phyloP scores from a whole-genome alignment of 2,329 filamentous ascomycete species.

The Septoria petroselini region DNA sequence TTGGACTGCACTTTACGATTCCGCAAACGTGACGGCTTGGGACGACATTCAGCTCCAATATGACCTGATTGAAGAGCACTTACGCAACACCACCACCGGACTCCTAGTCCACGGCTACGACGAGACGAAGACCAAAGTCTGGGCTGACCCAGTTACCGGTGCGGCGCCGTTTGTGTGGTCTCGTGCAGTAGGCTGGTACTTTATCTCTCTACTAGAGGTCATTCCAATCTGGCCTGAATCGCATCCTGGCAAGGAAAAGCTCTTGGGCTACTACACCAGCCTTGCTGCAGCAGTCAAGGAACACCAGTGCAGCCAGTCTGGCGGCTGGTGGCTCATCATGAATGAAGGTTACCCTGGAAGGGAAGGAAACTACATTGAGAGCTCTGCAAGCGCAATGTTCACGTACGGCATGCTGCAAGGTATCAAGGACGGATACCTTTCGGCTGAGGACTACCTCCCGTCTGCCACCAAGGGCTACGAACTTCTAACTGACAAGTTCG shows the following conservation, averaged over 20 bases:
- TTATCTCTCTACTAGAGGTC: constrained; percentile 49
- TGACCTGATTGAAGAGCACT: constrained; percentile 47
- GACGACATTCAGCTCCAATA: constrained; percentile 36
- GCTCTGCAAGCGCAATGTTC: constrained; percentile 58
- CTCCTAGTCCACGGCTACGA: constrained; percentile 58
- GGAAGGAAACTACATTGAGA: constrained; percentile 57
- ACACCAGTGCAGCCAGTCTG: constrained; percentile 53
- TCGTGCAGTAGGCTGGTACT: constrained; percentile 55
- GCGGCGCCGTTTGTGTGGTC: constrained; percentile 54
- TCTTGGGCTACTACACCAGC: constrained; percentile 38
- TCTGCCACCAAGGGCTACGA: constrained; percentile 47
- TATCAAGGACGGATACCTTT: constrained; percentile 40
- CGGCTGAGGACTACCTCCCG: constrained; percentile 49
- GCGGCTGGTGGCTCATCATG: constrained; percentile 59
- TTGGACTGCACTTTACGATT: constrained; percentile 27
- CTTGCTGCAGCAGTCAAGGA: constrained; percentile 43
- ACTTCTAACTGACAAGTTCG: constrained; percentile 47
- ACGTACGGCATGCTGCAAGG: constrained; percentile 53
- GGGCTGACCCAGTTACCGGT: constrained; percentile 53
- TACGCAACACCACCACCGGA: constrained; percentile 43
- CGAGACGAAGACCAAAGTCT: constrained; percentile 47
- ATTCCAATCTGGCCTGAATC: constrained; percentile 42
- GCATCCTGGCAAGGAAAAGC: constrained; percentile 39
- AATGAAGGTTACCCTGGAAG: constrained; percentile 51
- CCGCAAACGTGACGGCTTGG: constrained; percentile 28